Evolutionary conservation across 2,329 filamentous ascomycete species (phyloP).

Genomic region (Helminthosporium solani): DNA sequence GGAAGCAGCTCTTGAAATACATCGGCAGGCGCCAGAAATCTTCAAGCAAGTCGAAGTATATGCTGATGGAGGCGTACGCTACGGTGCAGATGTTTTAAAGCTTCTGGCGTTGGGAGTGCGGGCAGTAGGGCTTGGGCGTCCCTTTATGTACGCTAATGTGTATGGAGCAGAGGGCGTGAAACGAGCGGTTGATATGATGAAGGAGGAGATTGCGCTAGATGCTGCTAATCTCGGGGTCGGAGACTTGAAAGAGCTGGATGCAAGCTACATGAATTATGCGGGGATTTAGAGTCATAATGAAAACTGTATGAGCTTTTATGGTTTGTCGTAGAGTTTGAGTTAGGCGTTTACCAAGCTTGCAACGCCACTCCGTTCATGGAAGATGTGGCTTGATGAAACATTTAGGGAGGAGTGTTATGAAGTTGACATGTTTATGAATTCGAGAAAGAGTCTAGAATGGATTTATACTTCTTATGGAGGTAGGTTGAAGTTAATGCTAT

Average conservation of each 20-base stretch:
- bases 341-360: too few species aligned
- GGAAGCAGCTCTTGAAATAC: slow-evolving; percentile 75
- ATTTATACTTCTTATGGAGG: too few species aligned
- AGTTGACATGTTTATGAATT: too few species aligned
- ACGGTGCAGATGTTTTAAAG: slow-evolving; percentile 43
- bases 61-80: slow-evolving; percentile 45
- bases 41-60: slow-evolving; percentile 45
- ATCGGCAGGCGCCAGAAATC: slow-evolving; percentile 52
- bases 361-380: too few species aligned
- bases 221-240: slow-evolving; percentile 36
- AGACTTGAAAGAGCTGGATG: slow-evolving; percentile 32
- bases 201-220: slow-evolving; percentile 49
- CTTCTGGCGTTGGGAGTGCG: slow-evolving; percentile 42
- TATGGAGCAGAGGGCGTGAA: slow-evolving; percentile 64
- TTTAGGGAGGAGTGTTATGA: too few species aligned
- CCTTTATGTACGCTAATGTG: slow-evolving; percentile 54
- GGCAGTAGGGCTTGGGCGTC: slow-evolving; percentile 50
- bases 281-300: slow-evolving; percentile 6
- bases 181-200: slow-evolving; percentile 54
- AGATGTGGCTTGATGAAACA: too few species aligned
- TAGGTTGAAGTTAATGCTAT: too few species aligned
- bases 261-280: slow-evolving; percentile 23
- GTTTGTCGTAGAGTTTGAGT: too few species aligned
- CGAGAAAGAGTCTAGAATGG: too few species aligned
- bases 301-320: slow-evolving; percentile 16